Evolutionary conservation across 768 basidiomycete genomes (phyloP).

Genomic region (Pholiota conissans): DNA sequence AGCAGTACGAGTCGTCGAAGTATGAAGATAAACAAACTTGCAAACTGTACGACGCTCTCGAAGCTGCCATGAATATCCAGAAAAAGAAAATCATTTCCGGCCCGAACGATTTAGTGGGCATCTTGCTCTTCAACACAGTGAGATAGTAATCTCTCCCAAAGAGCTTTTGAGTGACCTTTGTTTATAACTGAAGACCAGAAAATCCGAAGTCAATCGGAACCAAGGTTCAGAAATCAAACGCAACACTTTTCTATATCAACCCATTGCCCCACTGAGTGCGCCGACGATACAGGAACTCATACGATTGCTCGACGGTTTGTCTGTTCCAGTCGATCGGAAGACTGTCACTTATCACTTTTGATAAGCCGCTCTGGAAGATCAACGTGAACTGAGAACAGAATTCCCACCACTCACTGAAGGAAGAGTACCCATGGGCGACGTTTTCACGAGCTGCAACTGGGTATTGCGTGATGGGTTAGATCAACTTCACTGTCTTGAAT

Average conservation of each 20-base stretch:
- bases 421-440: slow-evolving; percentile 80
- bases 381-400: slow-evolving; percentile 48
- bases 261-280: slow-evolving; percentile 75
- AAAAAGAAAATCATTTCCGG: slow-evolving; percentile 88
- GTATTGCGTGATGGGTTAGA: slow-evolving; percentile 84
- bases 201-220: slow-evolving; percentile 34
- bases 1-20: slow-evolving; percentile 60
- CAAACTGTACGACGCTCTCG: slow-evolving; percentile 76
- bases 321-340: neutral
- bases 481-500: neutral
- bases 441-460: slow-evolving; percentile 90
- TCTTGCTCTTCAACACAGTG: slow-evolving; percentile 92
- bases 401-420: slow-evolving; percentile 65
- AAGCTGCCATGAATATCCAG: slow-evolving; percentile 83
- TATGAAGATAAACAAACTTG: slow-evolving; percentile 70
- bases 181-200: slow-evolving; percentile 38
- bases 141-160: slow-evolving; percentile 26
- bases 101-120: slow-evolving; percentile 88
- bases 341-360: slow-evolving; percentile 9
- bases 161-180: slow-evolving; percentile 1
- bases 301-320: slow-evolving; percentile 72
- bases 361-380: slow-evolving; percentile 68
- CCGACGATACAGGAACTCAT: slow-evolving; percentile 80
- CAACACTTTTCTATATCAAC: slow-evolving; percentile 72
- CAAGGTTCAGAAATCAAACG: slow-evolving; percentile 65